A percentile compares a stretch with the other conserved stretches of the same genome.
phyloP scores from a whole-genome alignment of 225 moss, liverwort and hornwort species.

The Marchantia paleacea region DNA sequence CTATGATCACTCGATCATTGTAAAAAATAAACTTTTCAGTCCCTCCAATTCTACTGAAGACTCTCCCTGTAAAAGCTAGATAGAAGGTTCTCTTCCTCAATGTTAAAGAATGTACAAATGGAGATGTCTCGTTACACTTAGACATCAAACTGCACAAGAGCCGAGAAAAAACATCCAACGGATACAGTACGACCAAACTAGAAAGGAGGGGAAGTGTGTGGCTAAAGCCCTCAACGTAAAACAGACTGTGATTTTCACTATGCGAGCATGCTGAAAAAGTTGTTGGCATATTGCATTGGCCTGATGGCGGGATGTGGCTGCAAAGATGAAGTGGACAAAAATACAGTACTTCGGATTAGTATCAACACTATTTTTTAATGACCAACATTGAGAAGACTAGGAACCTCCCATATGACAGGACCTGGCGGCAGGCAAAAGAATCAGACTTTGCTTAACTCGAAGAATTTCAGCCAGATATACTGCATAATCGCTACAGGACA shows the following conservation, averaged over 20 bases:
- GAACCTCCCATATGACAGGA: too few species aligned
- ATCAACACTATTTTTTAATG: too few species aligned
- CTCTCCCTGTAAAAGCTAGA: slow-evolving; percentile 13
- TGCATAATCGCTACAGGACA: too few species aligned
- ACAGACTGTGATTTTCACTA: slow-evolving; percentile 25
- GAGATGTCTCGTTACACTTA: background rate
- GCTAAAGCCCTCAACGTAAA: background rate
- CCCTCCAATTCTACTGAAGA: background rate
- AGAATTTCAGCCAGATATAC: too few species aligned
- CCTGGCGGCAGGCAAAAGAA: too few species aligned
- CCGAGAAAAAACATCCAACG: background rate
- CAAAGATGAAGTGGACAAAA: slow-evolving; percentile 13
- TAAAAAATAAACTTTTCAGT: background rate
- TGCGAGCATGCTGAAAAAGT: slow-evolving; percentile 88
- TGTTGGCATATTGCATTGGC: slow-evolving; percentile 97
- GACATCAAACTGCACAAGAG: slow-evolving; percentile 10
- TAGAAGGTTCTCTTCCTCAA: background rate
- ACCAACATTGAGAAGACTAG: too few species aligned
- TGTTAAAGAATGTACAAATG: slow-evolving; percentile 13
- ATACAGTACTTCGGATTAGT: background rate
- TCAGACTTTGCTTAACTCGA: too few species aligned
- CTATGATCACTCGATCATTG: background rate
- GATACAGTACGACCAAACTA: background rate
- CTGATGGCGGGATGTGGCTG: slow-evolving; percentile 94
- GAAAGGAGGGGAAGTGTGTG: background rate